phyloP scores from a whole-genome alignment of 1,284 basidiomycete species.

The Cutaneotrichosporon arboriforme region DNA sequence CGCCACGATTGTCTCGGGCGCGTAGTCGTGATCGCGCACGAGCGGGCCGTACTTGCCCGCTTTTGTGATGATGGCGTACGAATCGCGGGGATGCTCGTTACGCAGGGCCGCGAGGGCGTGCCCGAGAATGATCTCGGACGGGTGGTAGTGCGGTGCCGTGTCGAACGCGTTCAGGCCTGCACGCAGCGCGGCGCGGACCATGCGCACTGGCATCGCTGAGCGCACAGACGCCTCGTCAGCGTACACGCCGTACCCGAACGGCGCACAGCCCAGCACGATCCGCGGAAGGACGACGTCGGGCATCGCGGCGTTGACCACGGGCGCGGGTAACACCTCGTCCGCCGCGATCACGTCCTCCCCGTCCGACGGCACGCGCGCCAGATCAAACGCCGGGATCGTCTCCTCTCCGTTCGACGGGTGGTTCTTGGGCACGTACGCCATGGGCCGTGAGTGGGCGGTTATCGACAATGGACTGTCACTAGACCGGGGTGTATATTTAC shows the following conservation, averaged over 20 bases:
- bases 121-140: slow-evolving; percentile 83
- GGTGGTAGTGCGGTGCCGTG: slow-evolving; percentile 77
- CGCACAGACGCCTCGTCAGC: slow-evolving; percentile 60
- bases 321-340: slow-evolving; percentile 20
- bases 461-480: no score
- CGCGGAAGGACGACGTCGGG: slow-evolving; percentile 49
- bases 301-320: background rate
- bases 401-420: slow-evolving; percentile 39
- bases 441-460: no score
- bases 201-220: slow-evolving; percentile 60
- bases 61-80: slow-evolving; percentile 87
- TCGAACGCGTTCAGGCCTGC: slow-evolving; percentile 90
- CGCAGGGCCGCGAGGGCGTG: slow-evolving; percentile 61
- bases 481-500: no score
- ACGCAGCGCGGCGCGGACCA: slow-evolving; percentile 70
- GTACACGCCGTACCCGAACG: slow-evolving; percentile 66
- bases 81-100: slow-evolving; percentile 68
- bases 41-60: slow-evolving; percentile 74
- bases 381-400: slow-evolving; percentile 21
- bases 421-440: slow-evolving; percentile 18
- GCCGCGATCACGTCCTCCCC: slow-evolving; percentile 22
- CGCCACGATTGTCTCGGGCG: slow-evolving; percentile 61
- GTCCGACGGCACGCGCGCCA: slow-evolving; percentile 17
- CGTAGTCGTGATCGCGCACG: slow-evolving; percentile 65
- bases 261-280: slow-evolving; percentile 62